Conservation (phyloP, 1,284 basidiomycete species). For the Acaromyces ingoldii region DNA sequence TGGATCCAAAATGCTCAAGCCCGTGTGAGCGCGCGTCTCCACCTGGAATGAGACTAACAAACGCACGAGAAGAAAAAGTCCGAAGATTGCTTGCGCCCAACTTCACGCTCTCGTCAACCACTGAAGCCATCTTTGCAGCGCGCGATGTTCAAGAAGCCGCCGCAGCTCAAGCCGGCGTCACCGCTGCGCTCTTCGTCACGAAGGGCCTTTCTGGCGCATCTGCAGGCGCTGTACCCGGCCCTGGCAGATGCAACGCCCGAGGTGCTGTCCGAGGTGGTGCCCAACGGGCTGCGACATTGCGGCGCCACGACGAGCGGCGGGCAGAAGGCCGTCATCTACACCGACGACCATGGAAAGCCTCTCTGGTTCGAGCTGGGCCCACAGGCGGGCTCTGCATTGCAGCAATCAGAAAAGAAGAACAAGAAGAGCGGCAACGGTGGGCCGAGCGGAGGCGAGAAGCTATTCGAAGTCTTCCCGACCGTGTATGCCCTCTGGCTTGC, state of each 20-base stretch:
- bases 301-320: conserved; percentile 1
- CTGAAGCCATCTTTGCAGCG: no score
- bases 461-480: conserved; percentile 7
- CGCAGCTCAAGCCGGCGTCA: conserved; percentile 6
- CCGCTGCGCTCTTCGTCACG: conserved; percentile 5
- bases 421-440: conserved; percentile 1
- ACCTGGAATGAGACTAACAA: no score
- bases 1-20: no score
- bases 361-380: conserved; percentile 9
- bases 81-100: no score
- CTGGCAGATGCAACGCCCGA: neutral
- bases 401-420: neutral
- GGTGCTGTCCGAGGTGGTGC: conserved; percentile 1
- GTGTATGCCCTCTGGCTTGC: conserved; percentile 5
- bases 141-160: conserved; percentile 10
- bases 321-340: conserved; percentile 10
- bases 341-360: conserved; percentile 3
- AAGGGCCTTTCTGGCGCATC: conserved; percentile 4
- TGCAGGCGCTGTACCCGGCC: conserved; percentile 7
- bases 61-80: no score
- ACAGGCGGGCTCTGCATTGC: neutral
- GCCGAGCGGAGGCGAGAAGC: neutral
- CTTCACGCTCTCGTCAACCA: no score
- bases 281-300: conserved; percentile 1
- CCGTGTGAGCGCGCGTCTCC: no score